These are phyloP conservation scores for Parathielavia hyrcaniae DNA, from an alignment of 495 filamentous ascomycete species.

Conservation along the genomic window DNA sequence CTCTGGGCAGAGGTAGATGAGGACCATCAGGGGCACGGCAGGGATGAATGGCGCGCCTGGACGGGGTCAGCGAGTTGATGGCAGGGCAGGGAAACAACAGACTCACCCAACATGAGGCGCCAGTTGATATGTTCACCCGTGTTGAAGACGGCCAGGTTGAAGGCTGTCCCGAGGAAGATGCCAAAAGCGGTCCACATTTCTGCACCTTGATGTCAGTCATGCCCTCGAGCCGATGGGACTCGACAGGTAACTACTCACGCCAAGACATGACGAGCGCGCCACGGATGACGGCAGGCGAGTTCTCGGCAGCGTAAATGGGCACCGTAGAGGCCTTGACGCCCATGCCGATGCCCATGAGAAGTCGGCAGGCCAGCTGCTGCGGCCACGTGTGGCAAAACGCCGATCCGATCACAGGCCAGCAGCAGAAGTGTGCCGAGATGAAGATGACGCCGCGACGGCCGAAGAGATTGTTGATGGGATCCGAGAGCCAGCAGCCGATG, in stretches of 20 bases:
- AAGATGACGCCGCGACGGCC: slow-evolving; percentile 67
- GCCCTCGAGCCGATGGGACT: not conserved
- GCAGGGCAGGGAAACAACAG: too few species aligned
- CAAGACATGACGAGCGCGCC: slow-evolving; percentile 79
- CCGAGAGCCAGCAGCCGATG: slow-evolving; percentile 62
- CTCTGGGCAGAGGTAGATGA: slow-evolving; percentile 70
- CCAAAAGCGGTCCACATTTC: slow-evolving; percentile 80
- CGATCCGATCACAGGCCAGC: slow-evolving; percentile 57
- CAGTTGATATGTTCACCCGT: slow-evolving; percentile 52
- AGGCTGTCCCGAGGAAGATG: slow-evolving; percentile 63
- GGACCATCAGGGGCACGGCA: slow-evolving; percentile 57
- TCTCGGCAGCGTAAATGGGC: slow-evolving; percentile 73
- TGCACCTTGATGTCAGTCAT: slow-evolving; percentile 8
- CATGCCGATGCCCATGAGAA: slow-evolving; percentile 69
- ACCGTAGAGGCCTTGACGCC: slow-evolving; percentile 57
- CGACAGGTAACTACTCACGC: slow-evolving; percentile 48
- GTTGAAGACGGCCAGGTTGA: slow-evolving; percentile 60
- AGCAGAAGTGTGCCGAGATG: slow-evolving; percentile 56
- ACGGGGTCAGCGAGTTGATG: not conserved
- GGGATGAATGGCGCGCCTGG: slow-evolving; percentile 69
- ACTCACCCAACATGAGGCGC: slow-evolving; percentile 59
- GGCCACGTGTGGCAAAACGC: slow-evolving; percentile 58
- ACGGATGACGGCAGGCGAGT: slow-evolving; percentile 63
- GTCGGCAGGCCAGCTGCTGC: slow-evolving; percentile 55
- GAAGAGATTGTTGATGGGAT: slow-evolving; percentile 60